Percentiles rank a stretch among this genome's conserved stretches.
These are phyloP conservation scores for Mycena latifolia DNA, from an alignment of 768 basidiomycete species.

Conservation along the genomic window DNA sequence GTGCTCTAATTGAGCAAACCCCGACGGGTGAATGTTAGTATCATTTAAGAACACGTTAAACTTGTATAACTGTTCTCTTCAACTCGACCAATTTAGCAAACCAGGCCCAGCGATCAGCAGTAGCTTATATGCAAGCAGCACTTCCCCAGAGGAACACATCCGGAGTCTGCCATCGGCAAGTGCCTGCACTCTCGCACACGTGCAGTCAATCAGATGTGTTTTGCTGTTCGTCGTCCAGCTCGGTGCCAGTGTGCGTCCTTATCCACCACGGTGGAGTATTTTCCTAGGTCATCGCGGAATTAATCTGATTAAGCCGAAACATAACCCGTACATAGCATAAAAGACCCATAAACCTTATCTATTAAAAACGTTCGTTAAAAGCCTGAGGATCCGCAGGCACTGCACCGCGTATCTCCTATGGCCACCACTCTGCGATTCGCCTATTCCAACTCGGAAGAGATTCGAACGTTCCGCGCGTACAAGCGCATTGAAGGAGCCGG, in stretches of 20 bases:
- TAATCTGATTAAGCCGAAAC: constrained; percentile 17
- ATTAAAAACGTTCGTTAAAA: constrained; percentile 5
- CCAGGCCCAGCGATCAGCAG: too few relatives aligned
- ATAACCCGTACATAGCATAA: constrained; percentile 20
- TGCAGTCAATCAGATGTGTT: too few relatives aligned
- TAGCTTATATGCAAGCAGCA: too few relatives aligned
- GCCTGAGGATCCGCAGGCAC: background rate
- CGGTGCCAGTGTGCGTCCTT: background rate
- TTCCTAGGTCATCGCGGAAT: constrained; percentile 18
- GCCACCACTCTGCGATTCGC: constrained; percentile 55
- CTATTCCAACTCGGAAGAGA: constrained; percentile 49
- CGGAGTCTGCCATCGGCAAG: too few relatives aligned
- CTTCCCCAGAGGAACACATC: too few relatives aligned
- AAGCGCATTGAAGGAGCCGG: constrained; percentile 41
- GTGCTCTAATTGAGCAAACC: too few relatives aligned
- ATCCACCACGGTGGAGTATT: constrained; percentile 10
- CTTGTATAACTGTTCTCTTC: too few relatives aligned
- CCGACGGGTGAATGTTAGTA: too few relatives aligned
- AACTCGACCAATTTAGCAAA: too few relatives aligned
- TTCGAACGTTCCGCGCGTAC: constrained; percentile 58
- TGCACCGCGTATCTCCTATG: constrained; percentile 42
- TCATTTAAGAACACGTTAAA: too few relatives aligned
- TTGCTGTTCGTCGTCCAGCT: too few relatives aligned
- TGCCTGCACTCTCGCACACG: too few relatives aligned
- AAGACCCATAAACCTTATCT: constrained; percentile 27